A percentile compares a stretch with the other conserved stretches of the same genome.
These are phyloP conservation scores for Knoxdaviesia capensis DNA, from an alignment of 2,329 filamentous ascomycete species.

Conservation along the genomic window DNA sequence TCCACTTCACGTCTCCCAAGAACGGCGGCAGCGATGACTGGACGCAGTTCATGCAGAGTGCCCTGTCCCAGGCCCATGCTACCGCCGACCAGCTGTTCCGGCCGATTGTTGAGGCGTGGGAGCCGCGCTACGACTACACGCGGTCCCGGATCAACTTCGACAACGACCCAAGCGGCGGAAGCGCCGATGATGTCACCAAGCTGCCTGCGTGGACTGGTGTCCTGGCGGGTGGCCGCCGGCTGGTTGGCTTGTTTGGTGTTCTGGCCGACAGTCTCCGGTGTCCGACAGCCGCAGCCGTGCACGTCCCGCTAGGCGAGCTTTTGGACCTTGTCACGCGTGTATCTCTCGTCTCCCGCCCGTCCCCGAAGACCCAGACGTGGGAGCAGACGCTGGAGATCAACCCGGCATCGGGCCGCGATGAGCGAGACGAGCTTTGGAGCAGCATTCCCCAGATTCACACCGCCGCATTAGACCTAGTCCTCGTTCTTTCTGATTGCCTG, in stretches of 20 bases:
- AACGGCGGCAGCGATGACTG: conserved; percentile 61
- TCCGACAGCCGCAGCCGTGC: conserved; percentile 43
- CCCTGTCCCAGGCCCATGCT: conserved; percentile 44
- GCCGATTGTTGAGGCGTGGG: conserved; percentile 64
- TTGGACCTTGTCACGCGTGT: conserved; percentile 52
- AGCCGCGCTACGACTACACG: conserved; percentile 36
- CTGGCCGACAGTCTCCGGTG: conserved; percentile 42
- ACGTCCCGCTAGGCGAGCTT: conserved; percentile 45
- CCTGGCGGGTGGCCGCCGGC: conserved; percentile 48
- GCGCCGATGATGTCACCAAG: conserved; percentile 19
- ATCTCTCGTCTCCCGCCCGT: conserved; percentile 40
- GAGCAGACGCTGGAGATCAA: conserved; percentile 42
- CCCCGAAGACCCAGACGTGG: conserved; percentile 21
- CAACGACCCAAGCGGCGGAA: conserved; percentile 25
- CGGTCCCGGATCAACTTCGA: conserved; percentile 22
- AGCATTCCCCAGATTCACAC: conserved; percentile 56
- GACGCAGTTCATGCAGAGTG: conserved; percentile 41
- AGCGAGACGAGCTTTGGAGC: conserved; percentile 60
- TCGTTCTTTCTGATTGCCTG: conserved; percentile 35
- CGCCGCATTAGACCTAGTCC: conserved; percentile 43
- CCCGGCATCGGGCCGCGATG: conserved; percentile 54
- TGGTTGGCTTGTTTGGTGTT: conserved; percentile 44
- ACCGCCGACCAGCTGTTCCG: conserved; percentile 63
- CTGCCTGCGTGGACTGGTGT: conserved; percentile 58
- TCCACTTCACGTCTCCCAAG: conserved; percentile 68